These are phyloP conservation scores for Leptoxyphium fumago DNA, from an alignment of 2,329 filamentous ascomycete genomes.

Conservation along the genomic window DNA sequence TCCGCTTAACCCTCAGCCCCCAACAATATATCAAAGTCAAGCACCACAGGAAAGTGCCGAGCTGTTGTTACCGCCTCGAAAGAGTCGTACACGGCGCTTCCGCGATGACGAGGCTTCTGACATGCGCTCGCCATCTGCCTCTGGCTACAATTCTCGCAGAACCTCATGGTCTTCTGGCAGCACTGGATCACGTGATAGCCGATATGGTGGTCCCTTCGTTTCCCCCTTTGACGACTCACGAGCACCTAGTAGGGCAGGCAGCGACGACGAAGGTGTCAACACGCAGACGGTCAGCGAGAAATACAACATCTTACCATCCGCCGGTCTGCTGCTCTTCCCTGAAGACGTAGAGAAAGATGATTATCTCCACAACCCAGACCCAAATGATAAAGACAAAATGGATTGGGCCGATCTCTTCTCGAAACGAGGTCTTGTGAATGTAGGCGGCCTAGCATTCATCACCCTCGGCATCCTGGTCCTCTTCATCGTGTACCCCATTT, in stretches of 20 bases:
- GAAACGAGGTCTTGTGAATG: constrained; percentile 46
- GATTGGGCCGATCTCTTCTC: constrained; percentile 47
- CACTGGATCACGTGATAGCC: constrained; percentile 34
- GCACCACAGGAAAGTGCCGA: constrained; percentile 31
- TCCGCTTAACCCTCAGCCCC: constrained; percentile 7
- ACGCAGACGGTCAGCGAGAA: constrained; percentile 61
- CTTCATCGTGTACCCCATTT: constrained; percentile 55
- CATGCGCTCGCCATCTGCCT: constrained; percentile 34
- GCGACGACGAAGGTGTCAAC: constrained; percentile 50
- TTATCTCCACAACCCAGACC: constrained; percentile 55
- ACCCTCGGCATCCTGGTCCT: constrained; percentile 46
- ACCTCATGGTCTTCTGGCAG: constrained; percentile 52
- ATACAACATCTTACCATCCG: constrained; percentile 56
- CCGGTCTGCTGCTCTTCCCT: constrained; percentile 51
- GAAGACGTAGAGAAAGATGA: constrained; percentile 64
- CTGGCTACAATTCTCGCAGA: constrained; percentile 42
- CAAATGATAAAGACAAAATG: constrained; percentile 46
- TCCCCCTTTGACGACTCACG: constrained; percentile 47
- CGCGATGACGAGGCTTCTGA: constrained; percentile 37
- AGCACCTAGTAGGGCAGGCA: constrained; percentile 44
- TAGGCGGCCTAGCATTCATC: constrained; percentile 47
- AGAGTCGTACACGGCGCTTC: constrained; percentile 33
- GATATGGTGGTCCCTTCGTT: constrained; percentile 31
- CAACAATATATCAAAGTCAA: constrained; percentile 13
- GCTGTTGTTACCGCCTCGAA: constrained; percentile 31